A percentile compares a stretch with the other conserved stretches of the same genome.
phyloP scores from a whole-genome alignment of 345 rosid genomes.

The Salix viminalis region DNA sequence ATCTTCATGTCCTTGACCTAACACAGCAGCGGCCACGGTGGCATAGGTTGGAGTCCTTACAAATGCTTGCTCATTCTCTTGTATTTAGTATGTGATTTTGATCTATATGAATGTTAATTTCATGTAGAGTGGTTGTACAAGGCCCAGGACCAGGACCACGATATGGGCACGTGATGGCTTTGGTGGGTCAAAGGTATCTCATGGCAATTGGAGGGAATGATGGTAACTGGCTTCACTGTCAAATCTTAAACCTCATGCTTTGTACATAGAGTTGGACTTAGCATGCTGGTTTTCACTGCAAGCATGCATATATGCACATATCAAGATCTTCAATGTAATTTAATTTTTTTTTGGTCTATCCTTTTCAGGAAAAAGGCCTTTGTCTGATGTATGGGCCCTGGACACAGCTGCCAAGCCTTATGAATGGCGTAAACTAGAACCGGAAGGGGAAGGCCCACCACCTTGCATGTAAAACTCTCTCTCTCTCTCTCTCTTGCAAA shows the following conservation, averaged over 20 bases:
- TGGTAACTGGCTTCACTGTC: slow-evolving; percentile 42
- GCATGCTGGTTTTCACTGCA: not conserved
- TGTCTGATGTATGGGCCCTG: slow-evolving; percentile 99
- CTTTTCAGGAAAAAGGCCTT: slow-evolving; percentile 80
- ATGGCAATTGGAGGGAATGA: slow-evolving; percentile 99
- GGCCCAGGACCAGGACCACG: slow-evolving; percentile 99
- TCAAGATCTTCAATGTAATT: slow-evolving; percentile 9
- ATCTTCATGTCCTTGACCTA: slow-evolving; percentile 98
- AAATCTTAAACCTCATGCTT: not conserved
- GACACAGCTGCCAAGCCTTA: slow-evolving; percentile 99
- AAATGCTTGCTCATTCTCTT: slow-evolving; percentile 4
- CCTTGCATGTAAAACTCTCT: slow-evolving; percentile 81
- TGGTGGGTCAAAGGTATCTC: slow-evolving; percentile 98
- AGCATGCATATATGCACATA: not conserved
- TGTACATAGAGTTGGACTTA: not conserved
- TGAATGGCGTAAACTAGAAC: slow-evolving; percentile 99
- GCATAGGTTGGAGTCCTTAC: slow-evolving; percentile 65
- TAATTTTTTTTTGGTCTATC: slow-evolving; percentile 6
- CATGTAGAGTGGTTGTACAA: slow-evolving; percentile 89
- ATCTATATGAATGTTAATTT: slow-evolving; percentile 22
- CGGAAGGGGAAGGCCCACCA: slow-evolving; percentile 99
- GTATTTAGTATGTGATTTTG: not conserved
- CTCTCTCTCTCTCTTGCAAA: not conserved
- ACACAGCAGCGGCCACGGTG: slow-evolving; percentile 93
- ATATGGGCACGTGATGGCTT: slow-evolving; percentile 99